Evolutionary conservation across 441 rosid genomes (phyloP), one percentile per base, ranked within the genome.

Genomic region (Gossypium gossypioides): DNA sequence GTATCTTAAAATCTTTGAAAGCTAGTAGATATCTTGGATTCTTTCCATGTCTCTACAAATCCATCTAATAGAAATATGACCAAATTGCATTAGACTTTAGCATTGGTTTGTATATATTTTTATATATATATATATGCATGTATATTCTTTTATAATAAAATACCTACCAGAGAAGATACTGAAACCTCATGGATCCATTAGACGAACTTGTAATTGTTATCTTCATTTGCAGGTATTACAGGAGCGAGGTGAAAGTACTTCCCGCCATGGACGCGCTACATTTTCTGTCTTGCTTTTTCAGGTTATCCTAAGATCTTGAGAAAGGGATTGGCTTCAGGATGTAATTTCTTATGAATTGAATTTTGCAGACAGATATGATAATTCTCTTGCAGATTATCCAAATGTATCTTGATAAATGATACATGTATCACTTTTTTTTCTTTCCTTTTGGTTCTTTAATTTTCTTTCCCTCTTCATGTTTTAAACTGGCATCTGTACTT

Each of bases 221-320:
- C 40, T 16, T 72, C 75, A 72, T 79, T 62, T 84, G 74, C 88
- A 92, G 99, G 99, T 92, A 75, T 87, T 91, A 84, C 99, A 92
- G 78, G 99, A 94, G 84, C 86, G 99, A 64, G 93, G 97, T 68
- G 99, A 94, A 86, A 94, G 97, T 81, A 94, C 99, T 76, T 94
- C 97, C 7, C 94, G 97, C 62, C 99, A 94, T 89, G 99, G 99
- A 67, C 97, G 97, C 48, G n/a, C 59, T 8, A 7, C 59, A 19
- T 55, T 55, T 55, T 55, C 59, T 55, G 59, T 55, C 59, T 55
- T 55, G 25, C 59, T 21, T 55, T 55, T 55, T 55, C 27, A 55
- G 59, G 59, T 55, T 21, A 69, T 59, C 82, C 74, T 72, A 57
- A 46, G 58, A 58, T 73, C 65, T 65, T 13, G 19, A 61, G 18